Base-by-base conservation (phyloP, 371 early-diverging fungal genomes). In the Globomyces sp. region DNA sequence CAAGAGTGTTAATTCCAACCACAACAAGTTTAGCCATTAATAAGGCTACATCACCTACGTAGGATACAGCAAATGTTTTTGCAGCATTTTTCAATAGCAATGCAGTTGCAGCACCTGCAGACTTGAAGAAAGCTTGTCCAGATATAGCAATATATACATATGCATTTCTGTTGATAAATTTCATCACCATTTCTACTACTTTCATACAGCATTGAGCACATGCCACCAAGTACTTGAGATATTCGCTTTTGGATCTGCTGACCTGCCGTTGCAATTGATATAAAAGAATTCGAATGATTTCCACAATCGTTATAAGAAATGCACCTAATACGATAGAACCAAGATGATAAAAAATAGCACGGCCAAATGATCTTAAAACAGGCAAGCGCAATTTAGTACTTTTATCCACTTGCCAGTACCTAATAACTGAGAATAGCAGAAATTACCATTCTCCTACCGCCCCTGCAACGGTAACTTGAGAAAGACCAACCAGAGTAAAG, bases 101-200 rank as follows among this genome's bases (percentile, higher is more conserved):
- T 1, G 65, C 66, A 24, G 71, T 65, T 1, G 80, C 83, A 2
- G 48, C 64, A 50, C 68, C 52, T 57, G 80, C 79, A 3, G 80
- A 67, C 34, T 65, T 67, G 71, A 77, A 84, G 69, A 85, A 85
- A 11, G 68, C 51, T 47, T 74, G 68, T 0, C 85, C 85, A 63
- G 76, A 70, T 40, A 85, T 74, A 34, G 84, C 84, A 61, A 83
- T 80, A 57, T 77, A 67, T 6, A 63, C 74, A 69, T 84, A 85
- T 0, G 83, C 84, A 69, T 85, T 78, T 68, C 77, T 82, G 75
- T 79, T 84, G 69, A 85, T 69, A 66, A 74, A 80, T 69, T 79
- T 82, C 34, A 85, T 42, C 11, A 82, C 40, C 50, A 62, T 65
- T 49, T 79, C 76, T 11, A 85, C 39, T 60, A 69, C 66, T 39